Conservation (phyloP, 441 rosid genomes). For the California macrophylla region DNA sequence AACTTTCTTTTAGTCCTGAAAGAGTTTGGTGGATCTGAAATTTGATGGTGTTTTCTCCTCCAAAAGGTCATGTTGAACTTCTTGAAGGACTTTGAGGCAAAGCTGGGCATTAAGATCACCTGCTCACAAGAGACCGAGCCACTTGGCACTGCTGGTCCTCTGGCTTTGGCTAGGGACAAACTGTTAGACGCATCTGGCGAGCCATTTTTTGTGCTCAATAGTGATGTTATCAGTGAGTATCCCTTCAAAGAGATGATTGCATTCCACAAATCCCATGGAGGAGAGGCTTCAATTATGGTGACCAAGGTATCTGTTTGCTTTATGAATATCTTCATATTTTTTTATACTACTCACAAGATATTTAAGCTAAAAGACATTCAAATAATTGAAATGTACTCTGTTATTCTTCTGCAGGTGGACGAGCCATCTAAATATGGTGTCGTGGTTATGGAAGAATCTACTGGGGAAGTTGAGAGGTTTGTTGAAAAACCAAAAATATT, state of each 20-base stretch:
- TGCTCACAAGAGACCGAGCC: slow-evolving; percentile 99
- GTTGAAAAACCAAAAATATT: slow-evolving; percentile 84
- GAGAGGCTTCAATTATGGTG: slow-evolving; percentile 97
- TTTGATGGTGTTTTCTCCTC: slow-evolving; percentile 9
- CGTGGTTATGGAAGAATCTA: slow-evolving; percentile 75
- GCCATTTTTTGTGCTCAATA: slow-evolving; percentile 93
- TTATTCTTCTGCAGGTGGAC: slow-evolving; percentile 46
- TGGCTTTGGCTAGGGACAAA: slow-evolving; percentile 90
- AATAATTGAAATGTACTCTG: not conserved
- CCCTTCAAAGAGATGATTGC: slow-evolving; percentile 75
- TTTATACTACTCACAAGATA: not conserved
- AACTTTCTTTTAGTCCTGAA: not conserved
- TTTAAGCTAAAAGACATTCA: not conserved
- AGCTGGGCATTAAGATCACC: slow-evolving; percentile 78
- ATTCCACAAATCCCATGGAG: slow-evolving; percentile 82
- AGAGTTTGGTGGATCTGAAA: not conserved
- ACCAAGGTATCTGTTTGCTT: slow-evolving; percentile 56
- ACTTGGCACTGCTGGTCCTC: slow-evolving; percentile 95
- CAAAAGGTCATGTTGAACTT: slow-evolving; percentile 86
- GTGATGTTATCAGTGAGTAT: slow-evolving; percentile 93
- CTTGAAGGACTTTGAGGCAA: slow-evolving; percentile 77
- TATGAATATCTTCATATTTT: not conserved
- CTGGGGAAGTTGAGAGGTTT: slow-evolving; percentile 69
- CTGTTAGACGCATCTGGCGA: slow-evolving; percentile 68
- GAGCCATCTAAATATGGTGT: slow-evolving; percentile 96